Conservation (phyloP, 495 filamentous ascomycete species). For the Sphaerosporella brunnea region DNA sequence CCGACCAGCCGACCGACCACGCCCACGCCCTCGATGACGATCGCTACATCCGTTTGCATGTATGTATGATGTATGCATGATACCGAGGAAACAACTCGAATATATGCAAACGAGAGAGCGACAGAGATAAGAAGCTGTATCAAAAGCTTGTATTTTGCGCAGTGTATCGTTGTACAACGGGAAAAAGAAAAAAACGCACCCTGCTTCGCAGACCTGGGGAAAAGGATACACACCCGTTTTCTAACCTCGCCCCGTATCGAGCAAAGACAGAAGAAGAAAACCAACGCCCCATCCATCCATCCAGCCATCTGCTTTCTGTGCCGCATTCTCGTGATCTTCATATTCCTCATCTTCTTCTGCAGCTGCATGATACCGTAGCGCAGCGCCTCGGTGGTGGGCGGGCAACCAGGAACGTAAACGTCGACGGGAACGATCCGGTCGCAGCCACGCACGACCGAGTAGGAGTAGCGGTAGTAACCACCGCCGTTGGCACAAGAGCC, state of each 20-base stretch:
- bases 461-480: constrained; percentile 89
- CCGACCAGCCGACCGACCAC: too few species aligned
- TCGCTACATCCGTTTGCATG: too few species aligned
- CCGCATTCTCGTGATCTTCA: constrained; percentile 53
- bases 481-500: constrained; percentile 83
- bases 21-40: too few species aligned
- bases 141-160: too few species aligned
- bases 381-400: constrained; percentile 71
- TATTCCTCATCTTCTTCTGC: constrained; percentile 74
- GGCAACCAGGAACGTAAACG: constrained; percentile 84
- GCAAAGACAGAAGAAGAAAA: background rate
- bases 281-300: background rate
- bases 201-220: background rate
- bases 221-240: background rate
- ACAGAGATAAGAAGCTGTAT: too few species aligned
- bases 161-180: too few species aligned
- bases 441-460: constrained; percentile 71
- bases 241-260: background rate
- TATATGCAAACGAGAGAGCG: background rate
- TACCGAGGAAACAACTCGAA: too few species aligned
- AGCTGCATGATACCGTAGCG: constrained; percentile 78
- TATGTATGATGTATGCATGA: too few species aligned
- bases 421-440: constrained; percentile 85
- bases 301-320: constrained; percentile 35
- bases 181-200: too few species aligned